Evolutionary conservation across 805 yeast species (phyloP), one percentile per base, ranked within the genome.

Genomic region (Saccharomycopsis sp.): DNA sequence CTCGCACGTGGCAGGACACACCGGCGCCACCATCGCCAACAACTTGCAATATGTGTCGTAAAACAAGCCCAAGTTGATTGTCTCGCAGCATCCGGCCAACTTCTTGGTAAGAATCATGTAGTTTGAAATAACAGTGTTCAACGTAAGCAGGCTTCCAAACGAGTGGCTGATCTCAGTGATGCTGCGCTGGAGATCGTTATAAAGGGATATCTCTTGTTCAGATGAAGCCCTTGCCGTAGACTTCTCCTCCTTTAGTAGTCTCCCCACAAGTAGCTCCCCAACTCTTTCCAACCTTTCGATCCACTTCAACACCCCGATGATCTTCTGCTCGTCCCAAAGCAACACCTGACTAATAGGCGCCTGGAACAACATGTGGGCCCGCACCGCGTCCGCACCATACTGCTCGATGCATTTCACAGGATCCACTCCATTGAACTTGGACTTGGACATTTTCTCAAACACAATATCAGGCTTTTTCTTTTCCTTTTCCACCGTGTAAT

Each of bases 401-500:
- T 63, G 66, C 8, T 53, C 55, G 20, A 92, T 87, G 51, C 89
- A 83, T 45, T 70, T 73, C 1, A 67, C 73, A 1, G 97, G 97
- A 54, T 89, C 95, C 2, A 84, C 94, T 12, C 98, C 98, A 54
- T 92, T 92, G 55, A 77, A 79, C 55, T 92, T 92, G 1, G 96
- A 88, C 60, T 92, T 92, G 2, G 96, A 88, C 98, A 92, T 92
- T 55, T 92, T 92, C 55, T 92, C 97, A 55, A 59, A 86, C 0
- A 84, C 63, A 1, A 83, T 57, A 0, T 45, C 42, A 0, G 95
- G 85, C 0, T 53, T 46, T 26, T 56, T 53, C 1, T 80, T 81
- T 0, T 80, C 65, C 3, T 58, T 30, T 30, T 71, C 78, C 9
- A 84, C 56, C n/a, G n/a, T 25, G 9, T 9, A n/a, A 25, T 9